Evolutionary conservation across 2,329 filamentous ascomycete genomes (phyloP), one percentile per base, ranked within the genome.

Genomic region (Colletotrichum musae): DNA sequence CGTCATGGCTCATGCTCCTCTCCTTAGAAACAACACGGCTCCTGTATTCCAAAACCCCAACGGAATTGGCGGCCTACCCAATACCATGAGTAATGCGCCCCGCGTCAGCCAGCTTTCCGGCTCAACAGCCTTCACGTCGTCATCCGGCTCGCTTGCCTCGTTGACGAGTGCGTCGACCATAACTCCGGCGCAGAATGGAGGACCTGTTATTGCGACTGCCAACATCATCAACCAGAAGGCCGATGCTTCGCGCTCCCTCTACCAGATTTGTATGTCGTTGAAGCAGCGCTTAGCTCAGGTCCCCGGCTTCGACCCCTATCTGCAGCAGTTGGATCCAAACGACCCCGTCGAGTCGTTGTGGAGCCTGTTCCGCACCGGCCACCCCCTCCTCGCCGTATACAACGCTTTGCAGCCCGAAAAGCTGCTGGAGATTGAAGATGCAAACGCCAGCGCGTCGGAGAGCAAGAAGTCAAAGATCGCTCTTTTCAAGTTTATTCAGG

Each of bases 141-240:
- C 86, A 16, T 85, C 84, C 43, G 83, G 86, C 53, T 89, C 87
- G 15, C 78, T 89, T 52, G 81, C 79, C 71, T 85, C 87, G 2
- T 78, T 89, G 56, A 77, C 81, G 52, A 86, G 80, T 73, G 77
- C 81, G 13, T 75, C 82, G 32, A 86, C 85, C 39, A 74, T 82
- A 26, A 73, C 74, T n/a, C 70, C 81, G 60, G 72, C 75, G 10
- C 83, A 86, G 54, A 88, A 81, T 69, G 80, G 85, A 69, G 90
- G 90, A 53, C 89, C 89, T 70, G 88, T 95, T 71, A 84, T 94
- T 75, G 93, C 94, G 70, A 94, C 93, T 69, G 89, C 93, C 80
- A 98, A 97, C 81, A 97, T 99, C 80, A 97, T 99, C 86, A 99
- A 99, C 83, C 93, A 95, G 81, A 93, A 94, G 79, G 96, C 95